Base-by-base conservation (phyloP, 768 basidiomycete genomes). In the Paxillus ammoniavirescens region DNA sequence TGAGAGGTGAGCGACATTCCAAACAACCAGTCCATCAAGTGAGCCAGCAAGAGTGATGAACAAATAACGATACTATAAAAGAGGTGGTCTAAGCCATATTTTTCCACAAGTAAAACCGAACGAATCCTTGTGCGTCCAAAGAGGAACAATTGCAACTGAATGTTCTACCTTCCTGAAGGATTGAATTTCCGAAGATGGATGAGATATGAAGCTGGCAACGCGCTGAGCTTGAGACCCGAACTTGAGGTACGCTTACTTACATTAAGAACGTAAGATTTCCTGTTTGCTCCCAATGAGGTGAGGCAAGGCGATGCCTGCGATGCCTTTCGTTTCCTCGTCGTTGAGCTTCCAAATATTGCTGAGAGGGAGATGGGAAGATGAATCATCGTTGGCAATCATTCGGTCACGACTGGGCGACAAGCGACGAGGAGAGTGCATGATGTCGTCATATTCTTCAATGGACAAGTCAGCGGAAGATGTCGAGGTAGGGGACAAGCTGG, bases 261-360 rank as follows among this genome's bases (percentile, higher is more conserved):
- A 57, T 60, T 17, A 64, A 52, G 63, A 64, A 52, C 64, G 68
- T 12, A 66, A 48, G 23, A 64, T 55, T 61, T 81, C 79, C 30
- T 68, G 68, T 49, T 72, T 67, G 61, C 74, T 72, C 67, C 72
- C 68, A 62, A 69, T 46, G 15, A 73, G 62, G 31, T 73, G 72
- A 4, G 80, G 75, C 37, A 83, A 62, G 1, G 79, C 73, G 53
- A 82, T 78, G 2, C 76, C 76, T 41, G 77, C 75, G 5, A 84
- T 67, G 30, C 74, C 77, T 58, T 79, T 80, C 62, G 75, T 82
- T 69, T 91, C 88, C 61, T 88, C 85, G 17, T 84, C 84, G 54
- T 87, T 87, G 38, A 91, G 62, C 48, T 76, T 77, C 88, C 88
- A 91, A 51, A 91, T 91, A 55, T 82, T 88, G 15, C 62, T 55